Base-by-base conservation (phyloP, 345 rosid species). In the Hibiscus syriacus region DNA sequence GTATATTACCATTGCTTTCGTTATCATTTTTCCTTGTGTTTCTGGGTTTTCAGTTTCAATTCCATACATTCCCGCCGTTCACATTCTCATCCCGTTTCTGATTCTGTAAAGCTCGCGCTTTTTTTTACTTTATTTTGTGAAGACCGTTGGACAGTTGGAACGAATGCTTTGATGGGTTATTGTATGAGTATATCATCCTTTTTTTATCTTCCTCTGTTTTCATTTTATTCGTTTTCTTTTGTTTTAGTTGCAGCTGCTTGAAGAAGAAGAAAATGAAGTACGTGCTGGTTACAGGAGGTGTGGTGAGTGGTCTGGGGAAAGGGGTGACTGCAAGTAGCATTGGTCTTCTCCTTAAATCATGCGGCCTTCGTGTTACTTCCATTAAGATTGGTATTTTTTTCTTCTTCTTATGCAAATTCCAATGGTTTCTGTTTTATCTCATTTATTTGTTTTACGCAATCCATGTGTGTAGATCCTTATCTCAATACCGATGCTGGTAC, bases 221-320 rank as follows among this genome's bases (percentile, higher is more conserved):
- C n/a, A n/a, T n/a, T n/a, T n/a, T n/a, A n/a, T n/a, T n/a, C n/a
- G n/a, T n/a, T n/a, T n/a, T n/a, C n/a, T n/a, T n/a, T n/a, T n/a
- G n/a, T n/a, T 54, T 54, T 16, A 3, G 53, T 9, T n/a, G 22
- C 17, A 9, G 64, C 2, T 58, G 45, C 64, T 36, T 32, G 10
- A 25, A 54, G n/a, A 54, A 54, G 2, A 54, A 25, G 17, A 25
- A 5, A 36, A 89, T 89, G 92, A 89, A 89, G 92, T 89, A 87
- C 54, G 90, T 89, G 36, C 66, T 89, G 80, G 90, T 89, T 30
- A 89, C 89, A 0, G 92, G 92, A 61, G 96, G 96, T 52, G 96
- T 89, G n/a, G 92, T 89, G n/a, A 87, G 96, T 58, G 96, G 96
- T 16, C 84, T 87, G 17, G 96, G 96, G 6, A 89, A 89, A 81